These are phyloP conservation scores for Malassezia furfur DNA, from an alignment of 1,284 basidiomycete species.

Conservation along the genomic window DNA sequence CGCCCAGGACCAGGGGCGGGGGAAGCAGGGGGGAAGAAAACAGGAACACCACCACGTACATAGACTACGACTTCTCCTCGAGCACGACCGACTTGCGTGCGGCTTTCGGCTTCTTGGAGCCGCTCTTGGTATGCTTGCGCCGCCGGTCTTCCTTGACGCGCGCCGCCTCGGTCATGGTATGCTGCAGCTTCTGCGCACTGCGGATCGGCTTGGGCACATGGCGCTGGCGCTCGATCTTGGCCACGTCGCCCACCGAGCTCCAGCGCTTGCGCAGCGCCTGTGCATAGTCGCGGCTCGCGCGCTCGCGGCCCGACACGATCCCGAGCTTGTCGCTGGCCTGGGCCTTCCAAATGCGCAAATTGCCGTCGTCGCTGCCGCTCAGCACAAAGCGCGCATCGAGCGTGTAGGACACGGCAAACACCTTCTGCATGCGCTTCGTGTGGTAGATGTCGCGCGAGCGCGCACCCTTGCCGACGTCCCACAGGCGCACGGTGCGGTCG, in stretches of 20 bases:
- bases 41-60: background rate
- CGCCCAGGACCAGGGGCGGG: too few species aligned
- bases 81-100: slow-evolving; percentile 60
- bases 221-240: slow-evolving; percentile 69
- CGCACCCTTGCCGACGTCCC: slow-evolving; percentile 76
- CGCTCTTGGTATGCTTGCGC: slow-evolving; percentile 59
- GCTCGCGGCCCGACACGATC: slow-evolving; percentile 78
- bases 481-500: slow-evolving; percentile 87
- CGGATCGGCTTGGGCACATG: slow-evolving; percentile 84
- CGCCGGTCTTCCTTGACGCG: slow-evolving; percentile 88
- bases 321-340: slow-evolving; percentile 86
- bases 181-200: slow-evolving; percentile 75
- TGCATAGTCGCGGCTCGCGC: slow-evolving; percentile 84
- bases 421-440: slow-evolving; percentile 98
- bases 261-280: slow-evolving; percentile 79
- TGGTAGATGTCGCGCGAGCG: slow-evolving; percentile 80
- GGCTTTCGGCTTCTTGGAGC: slow-evolving; percentile 78
- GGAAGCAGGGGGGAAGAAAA: too few species aligned
- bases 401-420: slow-evolving; percentile 56
- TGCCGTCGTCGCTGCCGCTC: slow-evolving; percentile 91
- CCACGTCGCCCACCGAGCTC: slow-evolving; percentile 63
- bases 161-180: slow-evolving; percentile 80
- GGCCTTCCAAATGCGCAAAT: slow-evolving; percentile 92
- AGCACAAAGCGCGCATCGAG: slow-evolving; percentile 86
- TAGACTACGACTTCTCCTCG: slow-evolving; percentile 22